Conservation (phyloP, 2,329 filamentous ascomycete genomes). For the Penicillium sclerotigenum region DNA sequence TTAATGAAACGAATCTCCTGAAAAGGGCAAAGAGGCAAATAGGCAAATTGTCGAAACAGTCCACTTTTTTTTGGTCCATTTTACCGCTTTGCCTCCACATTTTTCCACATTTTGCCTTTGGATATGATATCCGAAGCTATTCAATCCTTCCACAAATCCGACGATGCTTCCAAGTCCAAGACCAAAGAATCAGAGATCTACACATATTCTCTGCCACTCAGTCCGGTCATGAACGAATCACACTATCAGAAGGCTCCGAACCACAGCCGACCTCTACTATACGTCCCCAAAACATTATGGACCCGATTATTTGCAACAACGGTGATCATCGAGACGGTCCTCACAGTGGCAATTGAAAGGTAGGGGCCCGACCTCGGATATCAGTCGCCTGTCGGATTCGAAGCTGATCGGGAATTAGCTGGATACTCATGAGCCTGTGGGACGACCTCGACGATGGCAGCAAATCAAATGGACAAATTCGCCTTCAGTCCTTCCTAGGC, state of each 20-base stretch:
- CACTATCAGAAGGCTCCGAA: slow-evolving; percentile 1
- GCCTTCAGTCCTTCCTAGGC: slow-evolving; percentile 21
- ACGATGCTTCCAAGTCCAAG: not conserved
- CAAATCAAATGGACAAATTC: slow-evolving; percentile 5
- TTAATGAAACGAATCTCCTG: not conserved
- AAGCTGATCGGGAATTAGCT: slow-evolving; percentile 9
- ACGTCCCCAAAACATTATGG: slow-evolving; percentile 20
- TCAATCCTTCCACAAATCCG: not conserved
- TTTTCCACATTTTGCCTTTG: no score
- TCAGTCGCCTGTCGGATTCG: not conserved
- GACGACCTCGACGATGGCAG: slow-evolving; percentile 12
- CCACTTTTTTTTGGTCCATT: no score
- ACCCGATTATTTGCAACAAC: slow-evolving; percentile 16
- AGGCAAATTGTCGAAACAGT: not conserved
- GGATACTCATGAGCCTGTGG: slow-evolving; percentile 18
- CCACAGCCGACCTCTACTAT: slow-evolving; percentile 9
- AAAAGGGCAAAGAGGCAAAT: not conserved
- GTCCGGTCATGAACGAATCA: slow-evolving; percentile 1
- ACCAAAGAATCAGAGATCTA: not conserved
- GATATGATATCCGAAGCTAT: not conserved
- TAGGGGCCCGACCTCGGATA: slow-evolving; percentile 4
- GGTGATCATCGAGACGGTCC: slow-evolving; percentile 16
- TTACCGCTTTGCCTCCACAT: not conserved
- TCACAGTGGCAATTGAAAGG: slow-evolving; percentile 21
- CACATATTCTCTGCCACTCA: not conserved